Base-by-base conservation (phyloP, 805 yeast species). In the Kodamaea leandrae region DNA sequence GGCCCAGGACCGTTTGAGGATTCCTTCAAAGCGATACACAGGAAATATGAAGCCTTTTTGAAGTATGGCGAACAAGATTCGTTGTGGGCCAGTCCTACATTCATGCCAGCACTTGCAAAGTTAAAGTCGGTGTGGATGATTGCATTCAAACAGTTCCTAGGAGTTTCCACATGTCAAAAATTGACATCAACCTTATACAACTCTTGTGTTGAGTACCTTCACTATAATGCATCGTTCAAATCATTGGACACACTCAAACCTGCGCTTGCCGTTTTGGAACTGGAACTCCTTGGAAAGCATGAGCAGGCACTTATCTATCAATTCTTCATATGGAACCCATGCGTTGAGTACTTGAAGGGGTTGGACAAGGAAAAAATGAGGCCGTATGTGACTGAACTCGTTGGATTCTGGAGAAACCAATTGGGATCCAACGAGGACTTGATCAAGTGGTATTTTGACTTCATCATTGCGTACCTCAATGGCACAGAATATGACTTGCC, bases 261-360 rank as follows among this genome's bases (percentile, higher is more conserved):
- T 20, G 33, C 28, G n/a, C 28, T 39, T 25, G 34, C 33, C 2
- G 21, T 39, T 8, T 28, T 39, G 23, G 43, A 39, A 19, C 25
- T 39, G 25, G 38, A 24, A 5, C 17, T 39, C 4, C 14, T 39
- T 7, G 19, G 2, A 3, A 14, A 33, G 19, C 13, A 15, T 4
- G 38, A 33, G 18, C 4, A 17, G 4, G 28, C 18, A 2, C 10
- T 46, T 2, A 30, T 74, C 2, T 25, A 75, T 20, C 64, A 45
- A 23, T 47, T 44, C 13, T 32, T 28, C 15, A 13, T 71, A 14
- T 68, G 74, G 48, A 72, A 74, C 42, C 66, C 71, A 9, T 55
- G 71, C 66, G 27, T 55, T 12, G 29, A n/a, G 29, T n/a, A 19
- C 16, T 38, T 38, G 36, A 23, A 23, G 13, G 28, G 21, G 17